Conservation (phyloP, 78 protist genomes). For the Dictyostelium intermedium region DNA sequence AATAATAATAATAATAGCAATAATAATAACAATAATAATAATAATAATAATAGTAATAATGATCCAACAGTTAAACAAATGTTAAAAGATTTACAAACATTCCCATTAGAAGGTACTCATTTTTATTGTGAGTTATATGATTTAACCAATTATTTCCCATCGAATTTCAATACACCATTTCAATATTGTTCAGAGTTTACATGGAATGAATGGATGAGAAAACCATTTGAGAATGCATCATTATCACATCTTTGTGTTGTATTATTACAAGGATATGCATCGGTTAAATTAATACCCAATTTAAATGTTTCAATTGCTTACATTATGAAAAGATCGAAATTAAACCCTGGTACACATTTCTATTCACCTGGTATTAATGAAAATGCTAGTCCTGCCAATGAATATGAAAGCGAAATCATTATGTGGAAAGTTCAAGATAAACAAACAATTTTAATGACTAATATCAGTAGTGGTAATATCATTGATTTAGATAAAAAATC, state of each 20-base stretch:
- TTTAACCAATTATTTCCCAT: slow-evolving; percentile 57
- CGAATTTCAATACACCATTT: not conserved
- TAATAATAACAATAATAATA: not conserved
- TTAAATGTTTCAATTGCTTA: slow-evolving; percentile 23
- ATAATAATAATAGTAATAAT: not conserved
- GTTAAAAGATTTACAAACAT: slow-evolving; percentile 23
- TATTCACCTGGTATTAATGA: slow-evolving; percentile 65
- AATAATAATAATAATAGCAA: not conserved
- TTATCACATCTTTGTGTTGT: slow-evolving; percentile 52
- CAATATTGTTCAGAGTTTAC: slow-evolving; percentile 69
- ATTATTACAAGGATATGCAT: slow-evolving; percentile 50
- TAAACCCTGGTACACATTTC: slow-evolving; percentile 63
- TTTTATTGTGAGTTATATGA: slow-evolving; percentile 65
- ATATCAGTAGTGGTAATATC: not conserved
- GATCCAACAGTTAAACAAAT: slow-evolving; percentile 3
- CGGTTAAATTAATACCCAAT: slow-evolving; percentile 4
- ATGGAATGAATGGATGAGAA: slow-evolving; percentile 76
- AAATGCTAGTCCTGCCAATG: slow-evolving; percentile 53
- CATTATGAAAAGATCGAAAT: slow-evolving; percentile 61
- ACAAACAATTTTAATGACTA: not conserved
- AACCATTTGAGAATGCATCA: slow-evolving; percentile 36
- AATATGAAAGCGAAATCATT: slow-evolving; percentile 54
- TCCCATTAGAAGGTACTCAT: slow-evolving; percentile 65
- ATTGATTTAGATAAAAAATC: not conserved
- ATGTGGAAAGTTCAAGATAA: slow-evolving; percentile 47